Evolutionary conservation across 2,329 filamentous ascomycete genomes (phyloP).

Genomic region (Sporothrix brunneoviolacea): DNA sequence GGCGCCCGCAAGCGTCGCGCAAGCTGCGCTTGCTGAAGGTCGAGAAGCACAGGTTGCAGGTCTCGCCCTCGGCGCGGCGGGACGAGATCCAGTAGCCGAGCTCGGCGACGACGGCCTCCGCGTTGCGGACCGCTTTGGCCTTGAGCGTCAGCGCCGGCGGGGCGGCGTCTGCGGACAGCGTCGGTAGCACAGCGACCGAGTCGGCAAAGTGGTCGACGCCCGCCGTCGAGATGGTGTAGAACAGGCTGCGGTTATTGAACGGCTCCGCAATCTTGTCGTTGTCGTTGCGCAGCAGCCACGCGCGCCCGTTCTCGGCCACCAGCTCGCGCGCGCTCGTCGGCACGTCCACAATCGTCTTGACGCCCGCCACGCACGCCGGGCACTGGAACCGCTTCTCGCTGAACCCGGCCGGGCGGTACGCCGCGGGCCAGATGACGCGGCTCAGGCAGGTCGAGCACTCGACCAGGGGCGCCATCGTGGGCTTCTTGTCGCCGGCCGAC

Average conservation of each 20-base stretch:
- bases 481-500: conserved; percentile 8
- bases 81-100: conserved; percentile 32
- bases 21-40: conserved; percentile 29
- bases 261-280: conserved; percentile 28
- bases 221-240: conserved; percentile 32
- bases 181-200: conserved; percentile 13
- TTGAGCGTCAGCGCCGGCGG: conserved; percentile 24
- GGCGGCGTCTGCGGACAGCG: neutral
- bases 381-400: conserved; percentile 32
- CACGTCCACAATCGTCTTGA: conserved; percentile 29
- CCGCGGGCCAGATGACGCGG: conserved; percentile 40
- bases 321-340: conserved; percentile 33
- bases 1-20: conserved; percentile 37
- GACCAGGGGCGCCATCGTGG: conserved; percentile 31
- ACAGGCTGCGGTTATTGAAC: conserved; percentile 28
- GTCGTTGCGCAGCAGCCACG: conserved; percentile 39
- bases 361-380: conserved; percentile 31
- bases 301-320: conserved; percentile 33
- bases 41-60: conserved; percentile 42
- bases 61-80: conserved; percentile 31
- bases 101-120: conserved; percentile 26
- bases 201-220: conserved; percentile 20
- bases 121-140: conserved; percentile 36
- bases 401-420: conserved; percentile 34
- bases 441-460: conserved; percentile 39